Conservation (phyloP, 208 protist species). For the Leishmania arabica region DNA sequence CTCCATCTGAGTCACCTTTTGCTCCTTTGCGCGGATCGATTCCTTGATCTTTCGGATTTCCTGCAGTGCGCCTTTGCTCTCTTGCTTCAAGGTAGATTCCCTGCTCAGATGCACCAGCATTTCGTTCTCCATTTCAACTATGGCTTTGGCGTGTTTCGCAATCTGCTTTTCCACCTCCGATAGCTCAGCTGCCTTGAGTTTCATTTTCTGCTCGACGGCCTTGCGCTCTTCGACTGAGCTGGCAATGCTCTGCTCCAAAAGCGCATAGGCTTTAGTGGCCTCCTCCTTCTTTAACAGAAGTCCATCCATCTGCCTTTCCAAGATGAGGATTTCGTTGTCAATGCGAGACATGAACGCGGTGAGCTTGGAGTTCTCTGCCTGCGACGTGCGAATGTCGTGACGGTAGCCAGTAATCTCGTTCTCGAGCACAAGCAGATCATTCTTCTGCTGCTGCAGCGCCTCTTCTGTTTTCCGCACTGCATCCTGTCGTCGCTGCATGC, state of each 20-base stretch:
- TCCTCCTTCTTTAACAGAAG: conserved; percentile 77
- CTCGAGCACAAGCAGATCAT: conserved; percentile 88
- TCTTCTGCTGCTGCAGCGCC: conserved; percentile 91
- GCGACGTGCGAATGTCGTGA: conserved; percentile 75
- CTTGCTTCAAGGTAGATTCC: conserved; percentile 94
- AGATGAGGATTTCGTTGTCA: conserved; percentile 88
- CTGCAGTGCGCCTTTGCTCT: conserved; percentile 82
- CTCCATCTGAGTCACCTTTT: conserved; percentile 93
- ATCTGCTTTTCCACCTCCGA: conserved; percentile 83
- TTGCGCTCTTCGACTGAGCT: conserved; percentile 80
- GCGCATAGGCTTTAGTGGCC: conserved; percentile 66
- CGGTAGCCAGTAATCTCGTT: conserved; percentile 93
- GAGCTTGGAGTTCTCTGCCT: conserved; percentile 92
- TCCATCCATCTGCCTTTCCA: conserved; percentile 92
- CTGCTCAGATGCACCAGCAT: conserved; percentile 88
- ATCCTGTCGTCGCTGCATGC: conserved; percentile 95
- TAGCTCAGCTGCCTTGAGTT: conserved; percentile 65
- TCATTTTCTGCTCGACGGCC: conserved; percentile 82
- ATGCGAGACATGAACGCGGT: conserved; percentile 91
- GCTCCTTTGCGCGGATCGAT: conserved; percentile 92
- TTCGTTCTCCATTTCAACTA: conserved; percentile 89
- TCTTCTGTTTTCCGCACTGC: conserved; percentile 93
- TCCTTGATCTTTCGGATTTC: conserved; percentile 93
- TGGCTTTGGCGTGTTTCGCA: conserved; percentile 79
- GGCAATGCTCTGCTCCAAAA: conserved; percentile 85